These are phyloP conservation scores for Mycena epipterygia DNA, from an alignment of 768 basidiomycete genomes.

Conservation along the genomic window DNA sequence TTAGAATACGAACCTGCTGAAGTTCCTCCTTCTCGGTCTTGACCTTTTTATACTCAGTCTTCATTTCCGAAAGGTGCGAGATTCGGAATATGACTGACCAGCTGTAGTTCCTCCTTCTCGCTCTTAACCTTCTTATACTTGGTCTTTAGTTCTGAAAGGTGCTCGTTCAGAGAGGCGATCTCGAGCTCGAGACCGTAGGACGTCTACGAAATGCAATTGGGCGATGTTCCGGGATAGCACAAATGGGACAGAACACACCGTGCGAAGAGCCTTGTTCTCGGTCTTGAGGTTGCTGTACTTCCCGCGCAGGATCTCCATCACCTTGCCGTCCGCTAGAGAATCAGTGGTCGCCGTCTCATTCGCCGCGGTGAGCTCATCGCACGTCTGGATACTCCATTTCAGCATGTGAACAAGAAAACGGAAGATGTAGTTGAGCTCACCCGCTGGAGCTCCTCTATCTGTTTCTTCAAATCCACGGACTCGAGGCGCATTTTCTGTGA, in stretches of 20 bases:
- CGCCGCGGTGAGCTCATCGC: neutral
- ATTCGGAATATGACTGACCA: no score
- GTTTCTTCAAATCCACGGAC: neutral
- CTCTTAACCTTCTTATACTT: no score
- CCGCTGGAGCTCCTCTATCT: neutral
- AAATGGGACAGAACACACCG: neutral
- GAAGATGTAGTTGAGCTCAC: neutral
- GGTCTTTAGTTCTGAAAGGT: no score
- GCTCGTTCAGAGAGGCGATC: neutral
- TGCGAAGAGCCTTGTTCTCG: neutral
- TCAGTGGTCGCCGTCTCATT: neutral
- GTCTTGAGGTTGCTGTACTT: conserved; percentile 7
- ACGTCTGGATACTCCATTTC: neutral
- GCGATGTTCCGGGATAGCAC: neutral
- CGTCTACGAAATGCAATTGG: neutral
- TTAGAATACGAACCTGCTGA: conserved; percentile 1
- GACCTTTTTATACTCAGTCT: neutral
- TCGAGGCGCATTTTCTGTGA: neutral
- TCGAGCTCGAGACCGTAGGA: neutral
- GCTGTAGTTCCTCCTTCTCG: no score
- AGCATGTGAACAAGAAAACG: neutral
- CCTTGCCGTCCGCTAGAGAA: neutral
- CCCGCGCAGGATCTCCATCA: neutral
- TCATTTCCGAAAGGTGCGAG: no score
- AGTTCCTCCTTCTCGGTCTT: neutral